phyloP scores from a whole-genome alignment of 306 rosid species.

The Pyrus pyrifolia region DNA sequence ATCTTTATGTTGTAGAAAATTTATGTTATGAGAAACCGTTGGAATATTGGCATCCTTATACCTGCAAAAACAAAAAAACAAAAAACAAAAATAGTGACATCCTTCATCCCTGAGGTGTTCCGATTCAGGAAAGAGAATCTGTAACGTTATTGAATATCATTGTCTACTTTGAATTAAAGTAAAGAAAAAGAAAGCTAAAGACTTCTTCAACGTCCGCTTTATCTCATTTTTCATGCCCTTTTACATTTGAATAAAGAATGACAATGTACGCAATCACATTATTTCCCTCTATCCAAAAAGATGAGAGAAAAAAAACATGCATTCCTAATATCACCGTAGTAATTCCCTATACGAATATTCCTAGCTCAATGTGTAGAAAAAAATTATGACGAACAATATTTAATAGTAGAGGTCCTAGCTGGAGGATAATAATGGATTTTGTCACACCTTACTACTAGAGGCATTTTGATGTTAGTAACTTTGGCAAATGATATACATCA shows the following conservation, averaged over 20 bases:
- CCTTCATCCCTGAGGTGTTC: not conserved
- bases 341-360: no score
- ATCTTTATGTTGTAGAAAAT: not conserved
- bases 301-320: not conserved
- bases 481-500: no score
- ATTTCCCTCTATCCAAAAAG: not conserved
- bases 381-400: no score
- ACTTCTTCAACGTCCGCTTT: not conserved
- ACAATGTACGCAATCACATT: not conserved
- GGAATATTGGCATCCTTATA: not conserved
- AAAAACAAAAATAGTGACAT: not conserved
- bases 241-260: not conserved
- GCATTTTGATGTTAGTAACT: no score
- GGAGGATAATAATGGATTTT: no score
- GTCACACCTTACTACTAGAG: no score
- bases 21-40: not conserved
- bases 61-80: no score
- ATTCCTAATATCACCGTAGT: not conserved
- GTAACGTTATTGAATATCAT: not conserved
- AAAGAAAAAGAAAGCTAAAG: not conserved
- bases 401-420: no score
- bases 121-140: not conserved
- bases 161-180: not conserved
- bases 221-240: not conserved
- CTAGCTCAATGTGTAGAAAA: no score